A percentile compares a stretch with the other conserved stretches of the same genome.
phyloP scores from a whole-genome alignment of 257 asterid species.

The Fraxinus anomala region DNA sequence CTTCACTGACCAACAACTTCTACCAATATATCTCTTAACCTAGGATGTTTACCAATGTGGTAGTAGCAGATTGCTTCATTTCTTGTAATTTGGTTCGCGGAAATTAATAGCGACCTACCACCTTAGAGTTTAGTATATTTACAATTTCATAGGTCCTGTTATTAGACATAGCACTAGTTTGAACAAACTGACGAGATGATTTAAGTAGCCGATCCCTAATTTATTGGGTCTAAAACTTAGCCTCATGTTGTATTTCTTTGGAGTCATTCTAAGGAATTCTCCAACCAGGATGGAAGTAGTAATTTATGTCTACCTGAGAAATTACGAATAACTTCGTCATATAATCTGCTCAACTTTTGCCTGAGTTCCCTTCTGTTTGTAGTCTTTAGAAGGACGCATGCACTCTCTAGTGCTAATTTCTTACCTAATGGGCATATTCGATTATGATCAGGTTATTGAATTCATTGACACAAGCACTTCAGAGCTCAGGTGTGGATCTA shows the following conservation, averaged over 20 bases:
- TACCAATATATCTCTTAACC: too few species aligned
- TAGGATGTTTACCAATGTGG: not conserved
- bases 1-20: not conserved
- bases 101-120: not conserved
- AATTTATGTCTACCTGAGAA: not conserved
- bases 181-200: not conserved
- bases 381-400: not conserved
- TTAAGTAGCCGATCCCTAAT: not conserved
- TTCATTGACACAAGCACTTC: slow-evolving; percentile 86
- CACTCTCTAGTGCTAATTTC: not conserved
- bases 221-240: not conserved
- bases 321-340: not conserved
- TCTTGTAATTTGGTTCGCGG: not conserved
- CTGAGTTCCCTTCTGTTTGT: not conserved
- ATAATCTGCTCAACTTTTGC: not conserved
- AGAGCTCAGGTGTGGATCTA: slow-evolving; percentile 80
- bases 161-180: not conserved
- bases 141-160: not conserved
- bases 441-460: slow-evolving; percentile 63
- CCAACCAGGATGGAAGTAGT: not conserved
- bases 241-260: not conserved
- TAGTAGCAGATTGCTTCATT: not conserved
- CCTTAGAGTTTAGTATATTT: not conserved
- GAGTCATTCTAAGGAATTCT: not conserved
- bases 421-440: slow-evolving; percentile 13